Conservation (phyloP, 352 stramenopile species). For the Pythium phragmitis region DNA sequence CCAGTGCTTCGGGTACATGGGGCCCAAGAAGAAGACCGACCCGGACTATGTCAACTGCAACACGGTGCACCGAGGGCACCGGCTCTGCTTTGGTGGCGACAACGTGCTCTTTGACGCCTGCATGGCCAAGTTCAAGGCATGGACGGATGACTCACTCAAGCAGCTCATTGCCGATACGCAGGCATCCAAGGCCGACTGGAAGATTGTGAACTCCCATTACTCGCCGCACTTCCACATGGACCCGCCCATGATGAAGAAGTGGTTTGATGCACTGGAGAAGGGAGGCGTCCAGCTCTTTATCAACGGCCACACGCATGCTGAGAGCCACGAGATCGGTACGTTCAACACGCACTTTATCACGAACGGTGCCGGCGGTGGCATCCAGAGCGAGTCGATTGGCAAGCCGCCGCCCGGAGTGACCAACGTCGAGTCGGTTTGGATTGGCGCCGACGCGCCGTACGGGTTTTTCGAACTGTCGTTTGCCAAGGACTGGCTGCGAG, state of each 20-base stretch:
- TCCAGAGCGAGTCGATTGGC: constrained; percentile 33
- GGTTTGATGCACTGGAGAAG: constrained; percentile 52
- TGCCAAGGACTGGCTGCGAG: constrained; percentile 40
- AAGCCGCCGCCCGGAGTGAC: constrained; percentile 23
- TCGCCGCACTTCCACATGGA: constrained; percentile 74
- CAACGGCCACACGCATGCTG: constrained; percentile 74
- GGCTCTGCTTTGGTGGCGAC: constrained; percentile 53
- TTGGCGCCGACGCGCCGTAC: constrained; percentile 29
- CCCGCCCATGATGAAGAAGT: constrained; percentile 51
- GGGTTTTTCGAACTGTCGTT: constrained; percentile 44
- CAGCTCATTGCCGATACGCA: constrained; percentile 50
- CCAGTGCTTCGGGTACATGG: constrained; percentile 81
- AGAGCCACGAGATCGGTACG: constrained; percentile 60
- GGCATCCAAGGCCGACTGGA: constrained; percentile 73
- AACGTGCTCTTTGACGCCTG: constrained; percentile 60
- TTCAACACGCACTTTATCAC: constrained; percentile 40
- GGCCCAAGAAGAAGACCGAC: constrained; percentile 24
- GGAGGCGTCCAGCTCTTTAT: constrained; percentile 64
- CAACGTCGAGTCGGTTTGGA: constrained; percentile 29
- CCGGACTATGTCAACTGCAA: constrained; percentile 37
- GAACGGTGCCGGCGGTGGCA: constrained; percentile 40
- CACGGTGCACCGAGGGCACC: constrained; percentile 47
- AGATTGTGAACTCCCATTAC: constrained; percentile 87
- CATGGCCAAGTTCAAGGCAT: constrained; percentile 58
- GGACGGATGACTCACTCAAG: constrained; percentile 68